These are phyloP conservation scores for Coemansia sp. DNA, from an alignment of 192 early-diverging fungal genomes.

Conservation along the genomic window DNA sequence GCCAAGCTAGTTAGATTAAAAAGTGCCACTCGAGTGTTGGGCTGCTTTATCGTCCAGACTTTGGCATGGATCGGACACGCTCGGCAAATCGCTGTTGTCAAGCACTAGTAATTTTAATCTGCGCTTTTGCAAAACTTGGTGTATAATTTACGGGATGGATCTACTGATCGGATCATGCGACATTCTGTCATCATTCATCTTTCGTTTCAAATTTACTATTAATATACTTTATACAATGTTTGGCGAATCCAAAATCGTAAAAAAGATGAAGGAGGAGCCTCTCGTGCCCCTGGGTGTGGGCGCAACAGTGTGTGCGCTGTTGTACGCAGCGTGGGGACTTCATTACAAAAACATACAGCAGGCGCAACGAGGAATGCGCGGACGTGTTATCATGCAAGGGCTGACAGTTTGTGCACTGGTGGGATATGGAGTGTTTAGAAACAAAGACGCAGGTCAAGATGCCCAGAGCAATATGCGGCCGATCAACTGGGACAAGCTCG, in stretches of 20 bases:
- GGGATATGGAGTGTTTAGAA: conserved; percentile 24
- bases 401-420: conserved; percentile 37
- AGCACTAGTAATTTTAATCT: too few relatives aligned
- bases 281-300: conserved; percentile 34
- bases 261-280: conserved; percentile 40
- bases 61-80: too few relatives aligned
- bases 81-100: too few relatives aligned
- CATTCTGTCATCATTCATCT: background rate
- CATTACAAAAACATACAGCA: conserved; percentile 23
- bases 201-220: background rate
- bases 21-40: too few relatives aligned
- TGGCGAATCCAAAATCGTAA: conserved; percentile 8
- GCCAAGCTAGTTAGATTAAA: too few relatives aligned
- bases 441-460: background rate
- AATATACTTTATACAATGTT: background rate
- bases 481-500: conserved; percentile 47
- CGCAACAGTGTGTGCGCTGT: conserved; percentile 36
- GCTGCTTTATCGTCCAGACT: too few relatives aligned
- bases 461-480: conserved; percentile 24
- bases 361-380: conserved; percentile 48
- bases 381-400: conserved; percentile 41
- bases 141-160: too few relatives aligned
- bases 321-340: conserved; percentile 39
- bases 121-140: too few relatives aligned
- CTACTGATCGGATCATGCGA: too few relatives aligned